Evolutionary conservation across 257 asterid genomes (phyloP).

Genomic region (Ballota nigra): DNA sequence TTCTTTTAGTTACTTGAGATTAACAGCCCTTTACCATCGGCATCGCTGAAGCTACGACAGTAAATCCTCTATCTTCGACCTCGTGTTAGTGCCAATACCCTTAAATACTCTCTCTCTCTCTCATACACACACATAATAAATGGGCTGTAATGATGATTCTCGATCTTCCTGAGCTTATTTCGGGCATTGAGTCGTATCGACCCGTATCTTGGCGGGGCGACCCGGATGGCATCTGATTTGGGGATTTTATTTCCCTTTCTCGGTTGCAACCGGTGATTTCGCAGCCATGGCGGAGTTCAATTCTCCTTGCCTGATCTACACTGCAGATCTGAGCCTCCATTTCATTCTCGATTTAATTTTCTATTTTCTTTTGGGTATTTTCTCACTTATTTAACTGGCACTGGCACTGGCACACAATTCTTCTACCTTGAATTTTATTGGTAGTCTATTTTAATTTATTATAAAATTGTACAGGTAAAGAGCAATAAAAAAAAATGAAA

Average conservation of each 20-base stretch:
- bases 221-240: slow-evolving; percentile 9
- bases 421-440: too few species aligned
- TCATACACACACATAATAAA: neutral
- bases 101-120: neutral
- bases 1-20: neutral
- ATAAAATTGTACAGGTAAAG: too few species aligned
- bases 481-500: too few species aligned
- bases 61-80: neutral
- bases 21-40: neutral
- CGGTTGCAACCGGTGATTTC: slow-evolving; percentile 23
- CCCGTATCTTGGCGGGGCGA: slow-evolving; percentile 31
- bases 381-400: too few species aligned
- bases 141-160: slow-evolving; percentile 22
- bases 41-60: neutral
- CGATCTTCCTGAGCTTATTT: neutral
- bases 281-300: slow-evolving; percentile 26
- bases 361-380: neutral
- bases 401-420: too few species aligned
- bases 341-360: neutral
- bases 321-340: slow-evolving; percentile 32
- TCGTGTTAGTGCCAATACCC: too few species aligned
- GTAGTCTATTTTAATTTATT: too few species aligned
- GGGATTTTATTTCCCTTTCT: neutral
- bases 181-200: neutral
- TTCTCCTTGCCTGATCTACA: neutral